phyloP scores from a whole-genome alignment of 352 stramenopile species.

The Pythium diclinum region DNA sequence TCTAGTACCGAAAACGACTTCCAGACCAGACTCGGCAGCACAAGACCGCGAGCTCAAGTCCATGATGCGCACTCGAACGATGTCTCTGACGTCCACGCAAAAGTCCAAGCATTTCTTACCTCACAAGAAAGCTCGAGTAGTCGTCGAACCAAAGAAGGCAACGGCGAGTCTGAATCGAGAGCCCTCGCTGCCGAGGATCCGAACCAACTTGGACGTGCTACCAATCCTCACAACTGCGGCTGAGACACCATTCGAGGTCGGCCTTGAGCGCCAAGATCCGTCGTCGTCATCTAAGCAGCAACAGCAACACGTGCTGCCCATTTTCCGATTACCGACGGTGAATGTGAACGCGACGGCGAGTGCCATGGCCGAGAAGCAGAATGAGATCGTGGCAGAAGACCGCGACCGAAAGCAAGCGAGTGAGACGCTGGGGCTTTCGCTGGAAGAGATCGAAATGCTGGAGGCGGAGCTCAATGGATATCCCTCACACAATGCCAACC shows the following conservation, averaged over 20 bases:
- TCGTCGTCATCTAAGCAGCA: slow-evolving; percentile 8
- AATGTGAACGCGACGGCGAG: slow-evolving; percentile 42
- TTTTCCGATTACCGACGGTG: slow-evolving; percentile 67
- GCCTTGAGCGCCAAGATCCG: slow-evolving; percentile 27
- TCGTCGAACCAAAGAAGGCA: slow-evolving; percentile 1
- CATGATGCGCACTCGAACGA: slow-evolving; percentile 44
- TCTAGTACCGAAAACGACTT: slow-evolving; percentile 18
- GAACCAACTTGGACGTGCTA: slow-evolving; percentile 56
- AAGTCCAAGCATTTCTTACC: slow-evolving; percentile 38
- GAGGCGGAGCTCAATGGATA: slow-evolving; percentile 50
- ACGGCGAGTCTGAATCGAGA: slow-evolving; percentile 12
- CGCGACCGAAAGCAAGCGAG: slow-evolving; percentile 57
- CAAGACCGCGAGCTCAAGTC: slow-evolving; percentile 30
- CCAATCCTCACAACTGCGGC: slow-evolving; percentile 65
- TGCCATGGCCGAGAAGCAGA: slow-evolving; percentile 37
- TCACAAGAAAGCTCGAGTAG: slow-evolving; percentile 37
- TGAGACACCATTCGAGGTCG: slow-evolving; percentile 75
- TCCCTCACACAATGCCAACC: background rate
- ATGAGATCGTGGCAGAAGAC: slow-evolving; percentile 47
- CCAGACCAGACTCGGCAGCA: slow-evolving; percentile 9
- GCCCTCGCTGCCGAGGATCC: slow-evolving; percentile 25
- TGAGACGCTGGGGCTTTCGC: slow-evolving; percentile 52
- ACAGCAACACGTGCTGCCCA: slow-evolving; percentile 54
- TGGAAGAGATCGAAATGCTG: slow-evolving; percentile 65
- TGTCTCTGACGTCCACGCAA: slow-evolving; percentile 43